A percentile compares a stretch with the other conserved stretches of the same genome.
Conservation (phyloP, 2,329 filamentous ascomycete genomes). For the Cadophora sp. region DNA sequence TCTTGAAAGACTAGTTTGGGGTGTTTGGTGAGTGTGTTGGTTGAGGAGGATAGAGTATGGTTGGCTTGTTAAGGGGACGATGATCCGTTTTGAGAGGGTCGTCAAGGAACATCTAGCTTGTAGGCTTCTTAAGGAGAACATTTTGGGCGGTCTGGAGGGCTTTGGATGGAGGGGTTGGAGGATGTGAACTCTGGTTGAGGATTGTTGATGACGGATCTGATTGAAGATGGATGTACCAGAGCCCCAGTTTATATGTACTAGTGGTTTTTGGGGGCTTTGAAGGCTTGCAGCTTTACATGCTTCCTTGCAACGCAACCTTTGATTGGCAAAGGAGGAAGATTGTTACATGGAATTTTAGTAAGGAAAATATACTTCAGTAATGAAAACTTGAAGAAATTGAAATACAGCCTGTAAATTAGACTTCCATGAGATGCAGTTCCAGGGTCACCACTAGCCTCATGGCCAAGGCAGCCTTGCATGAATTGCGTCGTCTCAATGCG, state of each 20-base stretch:
- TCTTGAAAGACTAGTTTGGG: neutral
- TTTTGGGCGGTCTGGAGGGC: conserved; percentile 15
- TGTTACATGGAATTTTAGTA: neutral
- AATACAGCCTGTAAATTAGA: no score
- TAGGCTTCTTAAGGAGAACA: conserved; percentile 34
- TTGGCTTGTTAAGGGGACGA: neutral
- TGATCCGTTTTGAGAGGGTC: conserved; percentile 27
- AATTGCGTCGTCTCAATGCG: conserved; percentile 3
- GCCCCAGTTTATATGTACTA: neutral
- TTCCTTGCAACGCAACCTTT: neutral
- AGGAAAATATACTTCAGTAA: no score
- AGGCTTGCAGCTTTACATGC: neutral
- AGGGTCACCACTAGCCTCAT: neutral
- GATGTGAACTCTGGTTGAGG: neutral
- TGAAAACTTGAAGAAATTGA: no score
- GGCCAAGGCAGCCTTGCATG: conserved; percentile 10
- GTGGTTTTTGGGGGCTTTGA: neutral
- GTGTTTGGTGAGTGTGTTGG: neutral
- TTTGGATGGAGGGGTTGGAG: neutral
- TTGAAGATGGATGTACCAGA: neutral
- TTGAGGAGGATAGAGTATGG: conserved; percentile 14
- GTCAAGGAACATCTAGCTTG: conserved; percentile 26
- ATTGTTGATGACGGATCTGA: conserved; percentile 12
- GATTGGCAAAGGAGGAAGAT: neutral
- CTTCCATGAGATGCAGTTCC: neutral